Evolutionary conservation across 1,284 basidiomycete species (phyloP), one percentile per base, ranked within the genome.

Genomic region (Rhizoctonia solani): DNA sequence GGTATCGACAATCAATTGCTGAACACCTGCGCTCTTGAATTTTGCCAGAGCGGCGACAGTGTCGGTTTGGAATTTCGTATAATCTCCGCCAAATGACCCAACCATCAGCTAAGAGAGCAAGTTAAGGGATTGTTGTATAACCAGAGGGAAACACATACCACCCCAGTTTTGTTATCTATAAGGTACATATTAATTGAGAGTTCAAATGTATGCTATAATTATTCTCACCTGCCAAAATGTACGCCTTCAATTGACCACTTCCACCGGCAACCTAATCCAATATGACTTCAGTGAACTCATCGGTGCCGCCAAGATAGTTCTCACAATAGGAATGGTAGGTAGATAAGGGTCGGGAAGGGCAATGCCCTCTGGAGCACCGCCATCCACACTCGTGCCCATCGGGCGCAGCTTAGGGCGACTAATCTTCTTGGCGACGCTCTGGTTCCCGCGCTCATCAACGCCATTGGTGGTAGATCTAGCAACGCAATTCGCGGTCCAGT

Each of bases 401-500:
- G 77, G 59, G 19, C 34, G 32, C 23, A 46, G 11, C 2, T 44
- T 3, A 19, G 25, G 25, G 29, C 55, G 55, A 6, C 47, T 58
- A 21, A 47, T 42, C 16, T 23, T 8, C n/a, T 72, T 21, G 71
- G 72, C 70, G 9, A 39, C 37, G 37, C 37, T 16, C 16, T 39
- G 9, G 71, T 72, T 46, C 74, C 74, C 29, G 72, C 72, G 53
- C 73, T 70, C 65, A 55, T 87, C 85, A 25, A 83, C 76, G 5
- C 86, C 86, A 71, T 88, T 88, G 3, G 86, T 87, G 19, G 53
- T 70, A 9, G 75, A 72, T 44, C 78, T 85, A 0, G 83, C 85
- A 11, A 79, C 83, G 73, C 86, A 88, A 72, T 88, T 87, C 59
- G 77, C 78, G 2, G 73, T 76, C 86, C 86, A 88, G 79, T 79